phyloP scores from a whole-genome alignment of 108 stramenopile genomes.

The Phaeodactylum tricornutum region DNA sequence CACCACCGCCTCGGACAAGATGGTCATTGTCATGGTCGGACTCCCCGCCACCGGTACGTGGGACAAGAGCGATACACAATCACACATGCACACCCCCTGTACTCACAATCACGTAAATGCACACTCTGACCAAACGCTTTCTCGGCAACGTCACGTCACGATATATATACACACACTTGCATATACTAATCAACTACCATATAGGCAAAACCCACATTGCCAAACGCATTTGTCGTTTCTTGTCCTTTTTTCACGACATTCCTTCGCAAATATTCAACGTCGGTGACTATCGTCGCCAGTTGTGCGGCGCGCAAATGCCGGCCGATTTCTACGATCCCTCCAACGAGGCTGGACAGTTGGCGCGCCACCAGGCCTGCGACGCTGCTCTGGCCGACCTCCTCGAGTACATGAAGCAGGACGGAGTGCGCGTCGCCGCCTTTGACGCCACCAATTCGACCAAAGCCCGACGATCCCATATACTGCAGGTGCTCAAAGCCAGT shows the following conservation, averaged over 20 bases:
- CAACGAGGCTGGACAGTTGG: slow-evolving; percentile 53
- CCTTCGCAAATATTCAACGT: slow-evolving; percentile 89
- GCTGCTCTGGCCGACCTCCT: slow-evolving; percentile 84
- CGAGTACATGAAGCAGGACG: slow-evolving; percentile 15
- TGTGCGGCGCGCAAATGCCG: slow-evolving; percentile 69
- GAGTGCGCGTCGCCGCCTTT: slow-evolving; percentile 79
- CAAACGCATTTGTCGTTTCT: slow-evolving; percentile 87
- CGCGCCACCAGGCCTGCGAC: slow-evolving; percentile 67
- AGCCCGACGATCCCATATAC: slow-evolving; percentile 56
- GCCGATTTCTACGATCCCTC: slow-evolving; percentile 89
- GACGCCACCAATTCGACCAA: slow-evolving; percentile 94
- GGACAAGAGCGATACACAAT: too few relatives aligned
- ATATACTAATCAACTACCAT: too few relatives aligned
- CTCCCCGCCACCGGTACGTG: slow-evolving; percentile 83
- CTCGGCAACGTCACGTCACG: too few relatives aligned
- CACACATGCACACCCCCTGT: too few relatives aligned
- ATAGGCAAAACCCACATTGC: slow-evolving; percentile 91
- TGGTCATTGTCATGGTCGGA: slow-evolving; percentile 94
- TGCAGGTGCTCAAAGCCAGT: slow-evolving; percentile 19
- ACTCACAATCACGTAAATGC: too few relatives aligned
- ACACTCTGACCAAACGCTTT: too few relatives aligned
- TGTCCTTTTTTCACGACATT: slow-evolving; percentile 87
- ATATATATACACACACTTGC: too few relatives aligned
- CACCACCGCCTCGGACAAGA: slow-evolving; percentile 71
- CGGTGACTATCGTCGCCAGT: slow-evolving; percentile 82